Percentiles rank a stretch among this genome's conserved stretches.
These are phyloP conservation scores for Russula emetica DNA, from an alignment of 768 basidiomycete genomes.

Conservation along the genomic window DNA sequence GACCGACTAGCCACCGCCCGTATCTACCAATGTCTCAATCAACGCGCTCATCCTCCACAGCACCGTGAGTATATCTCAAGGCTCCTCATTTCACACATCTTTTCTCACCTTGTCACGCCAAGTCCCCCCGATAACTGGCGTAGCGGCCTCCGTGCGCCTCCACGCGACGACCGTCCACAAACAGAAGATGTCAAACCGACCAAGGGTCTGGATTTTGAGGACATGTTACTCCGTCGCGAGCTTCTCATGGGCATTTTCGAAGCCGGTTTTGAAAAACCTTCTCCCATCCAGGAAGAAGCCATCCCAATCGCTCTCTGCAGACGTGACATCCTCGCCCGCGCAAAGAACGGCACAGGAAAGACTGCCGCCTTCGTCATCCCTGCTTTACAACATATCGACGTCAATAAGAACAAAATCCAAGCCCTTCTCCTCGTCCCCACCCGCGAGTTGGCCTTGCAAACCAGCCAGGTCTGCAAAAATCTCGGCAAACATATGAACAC, in stretches of 20 bases:
- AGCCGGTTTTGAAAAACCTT: slow-evolving; percentile 94
- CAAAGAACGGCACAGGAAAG: slow-evolving; percentile 97
- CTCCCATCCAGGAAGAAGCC: slow-evolving; percentile 98
- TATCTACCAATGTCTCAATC: slow-evolving; percentile 25
- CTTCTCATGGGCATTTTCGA: slow-evolving; percentile 99
- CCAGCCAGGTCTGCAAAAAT: slow-evolving; percentile 96
- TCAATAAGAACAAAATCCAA: slow-evolving; percentile 83
- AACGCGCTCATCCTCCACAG: slow-evolving; percentile 26
- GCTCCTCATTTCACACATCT: no score
- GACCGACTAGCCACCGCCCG: not conserved
- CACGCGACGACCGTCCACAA: slow-evolving; percentile 90
- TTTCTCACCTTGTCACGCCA: not conserved
- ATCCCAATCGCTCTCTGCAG: slow-evolving; percentile 92
- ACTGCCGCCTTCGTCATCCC: slow-evolving; percentile 99
- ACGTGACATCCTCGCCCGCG: slow-evolving; percentile 91
- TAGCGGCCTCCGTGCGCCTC: slow-evolving; percentile 71
- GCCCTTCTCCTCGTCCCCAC: slow-evolving; percentile 95
- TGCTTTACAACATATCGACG: slow-evolving; percentile 87
- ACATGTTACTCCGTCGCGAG: slow-evolving; percentile 87
- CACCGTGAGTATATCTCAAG: slow-evolving; percentile 24
- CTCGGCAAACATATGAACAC: slow-evolving; percentile 93
- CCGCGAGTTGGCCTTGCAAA: slow-evolving; percentile 97
- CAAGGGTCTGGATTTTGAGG: slow-evolving; percentile 93
- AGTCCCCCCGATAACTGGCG: slow-evolving; percentile 53
- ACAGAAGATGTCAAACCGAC: slow-evolving; percentile 96